phyloP scores from a whole-genome alignment of 2,329 filamentous ascomycete species.

The Pezicula carpinea region DNA sequence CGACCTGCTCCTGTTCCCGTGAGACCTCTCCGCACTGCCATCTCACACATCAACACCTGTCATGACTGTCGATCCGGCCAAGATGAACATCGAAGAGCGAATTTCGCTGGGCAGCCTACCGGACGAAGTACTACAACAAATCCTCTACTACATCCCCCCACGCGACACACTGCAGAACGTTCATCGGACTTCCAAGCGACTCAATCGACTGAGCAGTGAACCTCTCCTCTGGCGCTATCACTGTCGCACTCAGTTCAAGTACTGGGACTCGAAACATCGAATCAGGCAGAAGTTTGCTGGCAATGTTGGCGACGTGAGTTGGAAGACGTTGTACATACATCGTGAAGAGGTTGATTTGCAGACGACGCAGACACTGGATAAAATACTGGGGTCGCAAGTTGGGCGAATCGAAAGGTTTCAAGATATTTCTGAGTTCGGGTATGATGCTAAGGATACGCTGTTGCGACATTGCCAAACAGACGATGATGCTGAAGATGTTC shows the following conservation, averaged over 20 bases:
- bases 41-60: no score
- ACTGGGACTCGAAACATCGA: conserved; percentile 68
- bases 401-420: conserved; percentile 66
- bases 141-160: conserved; percentile 61
- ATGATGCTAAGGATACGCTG: conserved; percentile 85
- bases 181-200: conserved; percentile 54
- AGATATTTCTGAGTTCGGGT: conserved; percentile 67
- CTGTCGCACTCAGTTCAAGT: conserved; percentile 64
- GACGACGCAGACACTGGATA: conserved; percentile 55
- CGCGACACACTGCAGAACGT: conserved; percentile 46
- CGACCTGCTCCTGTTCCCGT: no score
- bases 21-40: no score
- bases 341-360: conserved; percentile 48
- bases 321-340: conserved; percentile 65
- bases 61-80: no score
- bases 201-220: conserved; percentile 63
- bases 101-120: conserved; percentile 37
- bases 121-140: conserved; percentile 79
- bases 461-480: conserved; percentile 54
- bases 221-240: conserved; percentile 76
- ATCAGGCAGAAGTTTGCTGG: conserved; percentile 50
- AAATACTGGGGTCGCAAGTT: conserved; percentile 65
- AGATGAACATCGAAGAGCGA: not conserved
- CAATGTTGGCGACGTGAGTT: conserved; percentile 56
- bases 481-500: conserved; percentile 62